Base-by-base conservation (phyloP, 805 yeast genomes). In the Pichia californica region DNA sequence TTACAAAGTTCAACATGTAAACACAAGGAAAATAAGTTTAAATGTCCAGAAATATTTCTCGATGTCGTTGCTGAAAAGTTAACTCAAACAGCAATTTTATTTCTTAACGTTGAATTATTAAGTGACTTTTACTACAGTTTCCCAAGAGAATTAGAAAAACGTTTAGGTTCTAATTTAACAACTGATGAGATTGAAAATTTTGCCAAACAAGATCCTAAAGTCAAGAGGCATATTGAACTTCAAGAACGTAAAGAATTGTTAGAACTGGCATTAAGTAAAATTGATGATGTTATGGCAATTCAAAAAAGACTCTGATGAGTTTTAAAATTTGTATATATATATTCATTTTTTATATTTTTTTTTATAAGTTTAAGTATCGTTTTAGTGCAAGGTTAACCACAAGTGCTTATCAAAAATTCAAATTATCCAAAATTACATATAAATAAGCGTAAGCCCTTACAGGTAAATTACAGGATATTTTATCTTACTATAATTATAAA, bases 71-170 rank as follows among this genome's bases (percentile, higher is more conserved):
- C 93, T 40, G 89, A 88, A 49, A 93, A 93, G 62, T 68, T 93
- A 20, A 87, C 97, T 0, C 83, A 91, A 11, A 93, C 99, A 0
- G 93, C 99, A 0, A 93, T 93, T 4, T 64, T 93, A 48, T 93
- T 93, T 56, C 67, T 93, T 59, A 93, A 93, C 58, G 98, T 94
- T 44, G 99, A 93, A 63, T 69, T 93, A 44, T 69, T 93, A 49
- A 84, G 95, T 52, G 99, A 94, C 63, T 93, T 93, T 58, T 94
- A 91, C 60, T 93, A 94, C 63, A 88, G 88, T 54, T 91, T 93
- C 64, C 98, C 99, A 3, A 74, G 98, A 46, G 97, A 88, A 62
- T 71, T 93, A 49, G 99, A 93, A 61, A 70, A 71, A 40, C 79
- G 79, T 51, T 73, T 93, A 44, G 80, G 81, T 38, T 69, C 71